Conservation (phyloP, 1,284 basidiomycete genomes). For the Pyrrhoderma noxium region DNA sequence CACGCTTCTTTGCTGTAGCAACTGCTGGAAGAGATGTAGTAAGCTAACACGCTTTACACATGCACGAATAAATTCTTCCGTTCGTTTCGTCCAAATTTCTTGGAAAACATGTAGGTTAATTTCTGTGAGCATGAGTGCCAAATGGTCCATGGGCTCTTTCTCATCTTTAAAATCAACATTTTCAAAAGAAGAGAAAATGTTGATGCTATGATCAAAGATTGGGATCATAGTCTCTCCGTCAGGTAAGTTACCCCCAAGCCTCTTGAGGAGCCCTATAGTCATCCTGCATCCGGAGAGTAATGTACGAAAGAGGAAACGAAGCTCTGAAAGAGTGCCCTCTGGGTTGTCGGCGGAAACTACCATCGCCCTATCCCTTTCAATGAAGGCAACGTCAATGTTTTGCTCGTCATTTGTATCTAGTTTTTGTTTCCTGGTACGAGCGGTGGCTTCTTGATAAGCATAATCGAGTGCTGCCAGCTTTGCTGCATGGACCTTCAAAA, state of each 20-base stretch:
- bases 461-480: slow-evolving; percentile 79
- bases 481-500: slow-evolving; percentile 77
- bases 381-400: slow-evolving; percentile 42
- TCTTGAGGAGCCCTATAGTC: slow-evolving; percentile 73
- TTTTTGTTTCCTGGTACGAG: slow-evolving; percentile 44
- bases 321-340: slow-evolving; percentile 31
- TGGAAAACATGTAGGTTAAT: slow-evolving; percentile 89
- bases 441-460: slow-evolving; percentile 53
- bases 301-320: slow-evolving; percentile 81
- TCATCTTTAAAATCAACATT: slow-evolving; percentile 70
- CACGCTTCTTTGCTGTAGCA: slow-evolving; percentile 80
- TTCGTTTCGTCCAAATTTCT: slow-evolving; percentile 89
- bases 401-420: slow-evolving; percentile 39
- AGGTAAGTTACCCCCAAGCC: slow-evolving; percentile 70
- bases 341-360: slow-evolving; percentile 25
- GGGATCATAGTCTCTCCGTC: slow-evolving; percentile 86
- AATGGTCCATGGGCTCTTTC: slow-evolving; percentile 83
- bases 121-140: slow-evolving; percentile 72
- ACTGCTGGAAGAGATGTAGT: slow-evolving; percentile 80
- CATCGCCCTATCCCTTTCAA: slow-evolving; percentile 78
- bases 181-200: slow-evolving; percentile 84
- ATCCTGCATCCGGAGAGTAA: slow-evolving; percentile 88
- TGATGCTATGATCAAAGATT: slow-evolving; percentile 81
- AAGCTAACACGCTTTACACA: slow-evolving; percentile 74
- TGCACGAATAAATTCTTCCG: slow-evolving; percentile 81